Percentiles rank a stretch among this genome's conserved stretches.
These are phyloP conservation scores for Glebionis coronaria DNA, from an alignment of 129 eudicot species.

Conservation along the genomic window DNA sequence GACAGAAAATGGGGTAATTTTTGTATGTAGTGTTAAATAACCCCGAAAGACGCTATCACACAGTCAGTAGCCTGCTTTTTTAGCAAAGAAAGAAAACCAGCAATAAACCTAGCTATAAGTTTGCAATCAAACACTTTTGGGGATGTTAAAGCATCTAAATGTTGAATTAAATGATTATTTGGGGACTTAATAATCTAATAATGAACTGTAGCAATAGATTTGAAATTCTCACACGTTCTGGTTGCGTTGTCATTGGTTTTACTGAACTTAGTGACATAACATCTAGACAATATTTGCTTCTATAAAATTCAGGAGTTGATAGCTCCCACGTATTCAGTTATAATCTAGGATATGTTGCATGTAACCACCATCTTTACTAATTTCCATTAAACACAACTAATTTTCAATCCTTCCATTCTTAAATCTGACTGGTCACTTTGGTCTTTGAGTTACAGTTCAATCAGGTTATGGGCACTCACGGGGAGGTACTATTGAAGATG, in stretches of 20 bases:
- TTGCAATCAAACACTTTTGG: not conserved
- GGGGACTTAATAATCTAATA: too few relatives aligned
- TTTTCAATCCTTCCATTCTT: not conserved
- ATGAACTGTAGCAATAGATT: too few relatives aligned
- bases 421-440: slow-evolving; percentile 12
- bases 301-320: too few relatives aligned
- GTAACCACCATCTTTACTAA: slow-evolving; percentile 3
- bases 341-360: too few relatives aligned
- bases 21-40: not conserved
- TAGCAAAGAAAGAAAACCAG: too few relatives aligned
- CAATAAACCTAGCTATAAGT: too few relatives aligned
- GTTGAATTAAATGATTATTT: not conserved
- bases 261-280: too few relatives aligned
- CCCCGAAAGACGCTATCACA: not conserved
- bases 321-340: too few relatives aligned
- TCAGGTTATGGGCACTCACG: slow-evolving; percentile 85
- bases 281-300: too few relatives aligned
- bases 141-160: not conserved
- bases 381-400: not conserved
- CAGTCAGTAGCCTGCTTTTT: too few relatives aligned
- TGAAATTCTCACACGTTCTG: not conserved
- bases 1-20: not conserved
- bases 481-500: slow-evolving; percentile 94
- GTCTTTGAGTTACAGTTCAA: slow-evolving; percentile 53
- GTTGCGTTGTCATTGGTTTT: too few relatives aligned